Percentiles rank a stretch among this genome's conserved stretches.
Conservation (phyloP, 2,329 filamentous ascomycete species). For the Pseudocercospora fijiensis region DNA sequence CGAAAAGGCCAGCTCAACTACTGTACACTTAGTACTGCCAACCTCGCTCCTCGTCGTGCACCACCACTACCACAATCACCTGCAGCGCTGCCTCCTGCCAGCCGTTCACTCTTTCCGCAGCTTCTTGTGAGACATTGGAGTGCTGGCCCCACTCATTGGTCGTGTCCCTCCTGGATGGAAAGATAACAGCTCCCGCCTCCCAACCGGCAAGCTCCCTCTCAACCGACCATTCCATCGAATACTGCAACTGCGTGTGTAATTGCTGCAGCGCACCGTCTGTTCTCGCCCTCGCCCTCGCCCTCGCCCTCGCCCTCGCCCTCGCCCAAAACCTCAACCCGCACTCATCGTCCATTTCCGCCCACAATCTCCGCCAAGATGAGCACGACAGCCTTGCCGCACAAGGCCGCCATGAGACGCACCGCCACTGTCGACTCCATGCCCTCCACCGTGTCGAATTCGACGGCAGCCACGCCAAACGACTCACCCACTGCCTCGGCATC, state of each 20-base stretch:
- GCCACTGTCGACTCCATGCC: constrained; percentile 52
- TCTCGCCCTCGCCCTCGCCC: too few species aligned
- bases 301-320: too few species aligned
- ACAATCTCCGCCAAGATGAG: constrained; percentile 40
- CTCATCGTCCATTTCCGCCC: not conserved
- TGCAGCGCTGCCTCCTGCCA: not conserved
- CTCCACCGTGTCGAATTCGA: constrained; percentile 56
- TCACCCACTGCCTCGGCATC: constrained; percentile 68
- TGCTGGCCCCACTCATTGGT: not conserved
- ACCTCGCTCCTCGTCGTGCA: not conserved
- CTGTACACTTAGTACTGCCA: not conserved
- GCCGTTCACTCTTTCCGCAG: not conserved
- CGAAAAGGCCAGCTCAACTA: not conserved
- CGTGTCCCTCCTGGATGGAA: not conserved
- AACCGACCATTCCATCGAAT: not conserved
- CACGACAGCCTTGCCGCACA: constrained; percentile 54
- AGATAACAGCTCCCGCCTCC: not conserved
- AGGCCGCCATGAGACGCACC: constrained; percentile 45
- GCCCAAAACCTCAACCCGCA: not conserved
- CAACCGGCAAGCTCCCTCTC: constrained; percentile 2
- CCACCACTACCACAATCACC: not conserved
- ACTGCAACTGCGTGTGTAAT: not conserved
- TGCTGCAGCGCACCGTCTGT: constrained; percentile 7
- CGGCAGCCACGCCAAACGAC: constrained; percentile 56
- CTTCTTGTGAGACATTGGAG: not conserved